Evolutionary conservation across 2,329 filamentous ascomycete genomes (phyloP), one percentile per base, ranked within the genome.

Genomic region (Calonectria fujianensis): DNA sequence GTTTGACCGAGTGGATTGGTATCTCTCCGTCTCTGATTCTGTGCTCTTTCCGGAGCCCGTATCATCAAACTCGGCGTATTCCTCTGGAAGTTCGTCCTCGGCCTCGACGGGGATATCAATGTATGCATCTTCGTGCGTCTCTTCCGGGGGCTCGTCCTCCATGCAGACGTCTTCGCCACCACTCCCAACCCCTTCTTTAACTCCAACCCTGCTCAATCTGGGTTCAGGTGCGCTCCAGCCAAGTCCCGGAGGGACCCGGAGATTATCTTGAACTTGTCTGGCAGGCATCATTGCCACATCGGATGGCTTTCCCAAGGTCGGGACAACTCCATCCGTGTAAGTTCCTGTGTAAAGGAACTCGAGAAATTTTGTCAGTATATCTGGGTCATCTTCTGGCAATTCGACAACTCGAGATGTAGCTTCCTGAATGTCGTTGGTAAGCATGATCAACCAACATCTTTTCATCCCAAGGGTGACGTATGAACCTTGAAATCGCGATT

Each of bases 311-410:
- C 41, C 32, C 13, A 24, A 27, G 0, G 48, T 63, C 3, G n/a
- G 11, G 13, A 20, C 52, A 1, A 27, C 57, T 3, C 50, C 59
- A 32, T 81, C 73, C 2, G 32, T 73, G 20, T 81, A 82, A 9
- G 54, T 76, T 0, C 82, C 79, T 0, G 70, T 80, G 69, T 85
- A 85, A 0, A 85, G 70, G 41, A 81, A 85, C 57, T 83, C 76
- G 7, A 85, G 76, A 16, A 85, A 80, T 18, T 65, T 70, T 0
- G 77, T 64, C 5, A 85, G 11, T 1, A 79, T 69, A 0, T 76
- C 71, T 5, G 83, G 81, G 18, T 83, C 79, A 41, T 85, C 82
- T 2, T 82, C 79, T 0, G 80, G 82, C 0, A 85, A 64, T 0
- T 84, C 72, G 9, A 84, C 64, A 5, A 67, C 29, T 0, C 68